Evolutionary conservation across 2,329 filamentous ascomycete genomes (phyloP), one percentile per base, ranked within the genome.

Genomic region (Trichoderma sp.): DNA sequence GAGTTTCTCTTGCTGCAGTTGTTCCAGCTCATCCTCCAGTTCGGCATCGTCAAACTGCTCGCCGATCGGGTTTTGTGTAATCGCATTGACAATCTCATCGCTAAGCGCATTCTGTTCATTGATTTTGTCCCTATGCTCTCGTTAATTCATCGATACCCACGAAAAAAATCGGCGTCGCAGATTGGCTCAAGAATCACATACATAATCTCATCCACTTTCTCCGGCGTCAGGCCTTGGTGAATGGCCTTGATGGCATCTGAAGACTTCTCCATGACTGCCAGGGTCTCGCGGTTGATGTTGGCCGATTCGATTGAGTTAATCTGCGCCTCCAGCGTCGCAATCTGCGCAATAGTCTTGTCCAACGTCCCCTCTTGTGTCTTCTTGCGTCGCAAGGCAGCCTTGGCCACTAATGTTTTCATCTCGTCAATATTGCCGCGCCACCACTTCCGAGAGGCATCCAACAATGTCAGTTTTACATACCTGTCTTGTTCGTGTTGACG

Each of bases 281-380:
- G 85, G 14, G 96, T 99, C 85, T 97, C 94, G 82, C 95, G 90
- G 85, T 99, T 99, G 84, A 99, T 97, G 80, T 98, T 99, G 71
- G 96, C 96, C 59, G 94, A 93, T 82, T 99, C 96, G 83, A 99
- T 98, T 70, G 92, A 91, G 80, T 96, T 96, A 77, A 98, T 96
- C 80, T 99, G 94, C 77, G 94, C 91, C 80, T 99, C 96, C 55
- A 99, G 86, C 26, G 96, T 97, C 75, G 90, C 89, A 77, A 98
- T 96, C 82, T 98, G 95, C 37, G 91, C 89, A 70, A 89, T 87
- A 1, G 95, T 98, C 82, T 97, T 94, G 74, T 97, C 93, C 69
- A 97, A 88, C 68, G 92, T 93, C 80, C 94, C 91, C 81, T 98
- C 94, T 76, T 96, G 93, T 74, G 89, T 86, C 87, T 99, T 98